Evolutionary conservation across 2,329 filamentous ascomycete genomes (phyloP), one percentile per base, ranked within the genome.

Genomic region (Fusarium falciforme): DNA sequence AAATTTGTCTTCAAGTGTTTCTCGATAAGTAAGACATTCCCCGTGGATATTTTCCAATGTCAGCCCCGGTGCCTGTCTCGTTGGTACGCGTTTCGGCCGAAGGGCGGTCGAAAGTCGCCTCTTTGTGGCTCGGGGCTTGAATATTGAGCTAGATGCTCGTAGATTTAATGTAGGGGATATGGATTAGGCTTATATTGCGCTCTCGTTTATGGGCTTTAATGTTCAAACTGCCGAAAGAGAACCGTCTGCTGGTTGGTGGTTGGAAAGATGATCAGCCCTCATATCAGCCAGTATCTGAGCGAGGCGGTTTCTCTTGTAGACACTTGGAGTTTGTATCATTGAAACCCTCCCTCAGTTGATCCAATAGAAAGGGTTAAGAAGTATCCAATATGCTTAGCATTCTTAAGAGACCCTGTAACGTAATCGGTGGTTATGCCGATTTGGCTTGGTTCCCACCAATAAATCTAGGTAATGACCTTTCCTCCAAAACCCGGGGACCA

Each of bases 181-280:
- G 4, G 2, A 8, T 2, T 8, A 52, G 5, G 2, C 3, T 1
- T 2, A 12, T 14, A 4, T 29, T 6, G 1, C 6, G 2, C 0
- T 10, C 1, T 29, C 1, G 8, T n/a, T 52, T 1, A 14, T 14
- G 27, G 14, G 1, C 2, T 9, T 20, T 20, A 6, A 5, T 14
- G 11, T 8, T 12, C 2, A 31, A 31, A 20, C 14, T 7, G 2
- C 6, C 3, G 4, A 17, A 31, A 20, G 17, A 31, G 47, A 11
- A 29, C 25, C 8, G 3, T 17, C 14, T 17, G 10, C 16, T 5
- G 3, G 16, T n/a, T n/a, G 10, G 16, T 3, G 5, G 10, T 27
- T n/a, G 9, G 20, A 7, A n/a, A 29, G 5, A 29, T 8, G 25
- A 17, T 10, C 16, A 52, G 4, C 35, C 36, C 9, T n/a, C 0